Percentiles rank a stretch among this genome's conserved stretches.
These are phyloP conservation scores for Nigrospora sphaerica DNA, from an alignment of 2,329 filamentous ascomycete species.

Conservation along the genomic window DNA sequence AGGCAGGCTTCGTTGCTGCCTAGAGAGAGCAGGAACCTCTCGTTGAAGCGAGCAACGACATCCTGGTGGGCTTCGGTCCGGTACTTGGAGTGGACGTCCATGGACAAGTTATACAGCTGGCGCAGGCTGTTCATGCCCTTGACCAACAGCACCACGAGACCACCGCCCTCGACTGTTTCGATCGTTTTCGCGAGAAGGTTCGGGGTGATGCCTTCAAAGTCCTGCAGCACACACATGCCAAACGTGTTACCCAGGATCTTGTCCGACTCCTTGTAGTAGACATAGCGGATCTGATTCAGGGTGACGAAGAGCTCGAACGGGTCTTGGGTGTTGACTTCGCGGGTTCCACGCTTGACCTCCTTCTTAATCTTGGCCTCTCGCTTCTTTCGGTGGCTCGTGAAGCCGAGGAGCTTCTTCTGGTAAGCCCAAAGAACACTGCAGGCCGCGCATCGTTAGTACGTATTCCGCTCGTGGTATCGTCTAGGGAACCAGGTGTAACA, in stretches of 20 bases:
- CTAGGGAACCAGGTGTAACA: no score
- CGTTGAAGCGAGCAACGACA: conserved; percentile 93
- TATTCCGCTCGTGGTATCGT: no score
- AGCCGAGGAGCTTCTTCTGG: conserved; percentile 93
- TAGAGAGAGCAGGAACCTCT: conserved; percentile 90
- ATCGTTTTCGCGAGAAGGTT: conserved; percentile 91
- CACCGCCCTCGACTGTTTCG: conserved; percentile 95
- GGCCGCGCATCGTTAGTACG: no score
- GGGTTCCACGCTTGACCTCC: conserved; percentile 89
- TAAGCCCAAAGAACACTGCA: conserved; percentile 85
- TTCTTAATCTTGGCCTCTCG: conserved; percentile 97
- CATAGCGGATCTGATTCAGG: conserved; percentile 94
- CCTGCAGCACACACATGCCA: conserved; percentile 96
- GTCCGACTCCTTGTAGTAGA: conserved; percentile 99
- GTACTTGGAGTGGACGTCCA: conserved; percentile 97
- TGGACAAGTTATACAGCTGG: conserved; percentile 91
- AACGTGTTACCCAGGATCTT: conserved; percentile 98
- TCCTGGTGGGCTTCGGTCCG: conserved; percentile 93
- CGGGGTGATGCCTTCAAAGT: conserved; percentile 97
- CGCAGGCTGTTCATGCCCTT: conserved; percentile 97
- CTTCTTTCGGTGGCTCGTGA: conserved; percentile 95
- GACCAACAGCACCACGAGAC: conserved; percentile 79
- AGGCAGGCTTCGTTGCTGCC: conserved; percentile 93
- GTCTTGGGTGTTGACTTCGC: conserved; percentile 88
- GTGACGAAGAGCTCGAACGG: conserved; percentile 97